Evolutionary conservation across 2,329 filamentous ascomycete genomes (phyloP), one percentile per base, ranked within the genome.

Genomic region (Beauveria bassiana): DNA sequence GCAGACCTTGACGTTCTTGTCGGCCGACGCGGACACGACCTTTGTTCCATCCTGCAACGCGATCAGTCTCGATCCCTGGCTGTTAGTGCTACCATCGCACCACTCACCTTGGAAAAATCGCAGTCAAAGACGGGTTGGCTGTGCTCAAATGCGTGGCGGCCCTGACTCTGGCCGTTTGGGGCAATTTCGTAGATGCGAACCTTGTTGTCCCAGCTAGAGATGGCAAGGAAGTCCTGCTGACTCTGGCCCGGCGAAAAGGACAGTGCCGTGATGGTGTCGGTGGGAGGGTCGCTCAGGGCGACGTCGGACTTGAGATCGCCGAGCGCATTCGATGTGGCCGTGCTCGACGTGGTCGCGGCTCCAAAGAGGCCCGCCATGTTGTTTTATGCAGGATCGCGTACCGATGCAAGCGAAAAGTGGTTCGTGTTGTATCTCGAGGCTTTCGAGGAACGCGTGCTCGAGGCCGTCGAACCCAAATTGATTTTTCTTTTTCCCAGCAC

Each of bases 121-220:
- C 88, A 88, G 71, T 86, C 89, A 64, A 99, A 78, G 3, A 96
- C 93, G 3, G 93, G 91, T 50, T 83, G 90, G 66, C 91, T 88
- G 75, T 96, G 91, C 67, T 96, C 89, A 71, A 95, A 96, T 63
- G 88, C 79, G 65, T 91, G 91, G 70, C 93, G 93, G 55, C 91
- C 92, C 72, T 91, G 86, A 70, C 89, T 93, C 71, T 89, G 84
- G 49, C 92, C 91, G 66, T 86, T 86, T 61, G 77, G 77, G 66
- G 88, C 86, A 72, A 98, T 91, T 75, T 98, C 91, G 78, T 98
- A 99, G 72, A 99, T 93, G 71, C 93, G 89, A 65, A 98, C 91
- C 74, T 96, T 96, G 79, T 96, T 96, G 77, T 99, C 95, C 95
- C 95, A 99, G 69, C 91, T 96, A 53, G 91, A 81, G 42, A 97